phyloP scores from a whole-genome alignment of 495 filamentous ascomycete genomes.

The Coniosporium apollinis region DNA sequence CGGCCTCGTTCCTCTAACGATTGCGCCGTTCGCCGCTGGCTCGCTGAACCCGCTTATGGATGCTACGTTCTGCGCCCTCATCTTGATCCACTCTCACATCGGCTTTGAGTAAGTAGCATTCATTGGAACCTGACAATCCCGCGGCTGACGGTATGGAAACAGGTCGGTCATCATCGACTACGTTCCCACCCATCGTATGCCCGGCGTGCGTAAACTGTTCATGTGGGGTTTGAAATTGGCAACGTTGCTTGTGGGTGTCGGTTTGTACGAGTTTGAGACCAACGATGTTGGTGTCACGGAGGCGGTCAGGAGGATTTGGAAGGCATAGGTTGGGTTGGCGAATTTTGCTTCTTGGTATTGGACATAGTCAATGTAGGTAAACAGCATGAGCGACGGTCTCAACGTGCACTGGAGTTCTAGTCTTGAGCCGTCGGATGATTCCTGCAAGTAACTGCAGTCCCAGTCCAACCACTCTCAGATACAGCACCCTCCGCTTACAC shows the following conservation, averaged over 20 bases:
- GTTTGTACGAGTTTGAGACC: conserved; percentile 98
- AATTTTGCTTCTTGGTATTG: too few relatives aligned
- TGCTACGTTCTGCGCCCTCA: conserved; percentile 61
- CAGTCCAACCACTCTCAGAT: too few relatives aligned
- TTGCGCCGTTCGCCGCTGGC: conserved; percentile 83
- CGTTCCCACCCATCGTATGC: conserved; percentile 54
- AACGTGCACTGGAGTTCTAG: too few relatives aligned
- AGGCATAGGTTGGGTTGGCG: too few relatives aligned
- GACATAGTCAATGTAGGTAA: too few relatives aligned
- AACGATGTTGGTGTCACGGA: conserved; percentile 93
- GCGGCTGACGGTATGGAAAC: conserved; percentile 1
- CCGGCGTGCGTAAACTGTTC: conserved; percentile 43
- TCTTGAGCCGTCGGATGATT: too few relatives aligned
- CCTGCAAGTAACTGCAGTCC: too few relatives aligned
- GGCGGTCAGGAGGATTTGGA: conserved; percentile 73
- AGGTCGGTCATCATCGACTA: conserved; percentile 79
- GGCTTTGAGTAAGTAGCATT: conserved; percentile 57
- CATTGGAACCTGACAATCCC: conserved; percentile 10
- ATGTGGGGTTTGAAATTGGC: conserved; percentile 64
- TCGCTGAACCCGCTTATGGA: conserved; percentile 81
- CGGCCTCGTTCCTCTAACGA: conserved; percentile 65
- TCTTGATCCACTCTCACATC: conserved; percentile 86
- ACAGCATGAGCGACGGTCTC: too few relatives aligned
- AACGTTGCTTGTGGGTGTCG: conserved; percentile 67
- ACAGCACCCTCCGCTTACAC: too few relatives aligned